Evolutionary conservation across 495 filamentous ascomycete species (phyloP).

Genomic region (Friedmanniomyces simplex): DNA sequence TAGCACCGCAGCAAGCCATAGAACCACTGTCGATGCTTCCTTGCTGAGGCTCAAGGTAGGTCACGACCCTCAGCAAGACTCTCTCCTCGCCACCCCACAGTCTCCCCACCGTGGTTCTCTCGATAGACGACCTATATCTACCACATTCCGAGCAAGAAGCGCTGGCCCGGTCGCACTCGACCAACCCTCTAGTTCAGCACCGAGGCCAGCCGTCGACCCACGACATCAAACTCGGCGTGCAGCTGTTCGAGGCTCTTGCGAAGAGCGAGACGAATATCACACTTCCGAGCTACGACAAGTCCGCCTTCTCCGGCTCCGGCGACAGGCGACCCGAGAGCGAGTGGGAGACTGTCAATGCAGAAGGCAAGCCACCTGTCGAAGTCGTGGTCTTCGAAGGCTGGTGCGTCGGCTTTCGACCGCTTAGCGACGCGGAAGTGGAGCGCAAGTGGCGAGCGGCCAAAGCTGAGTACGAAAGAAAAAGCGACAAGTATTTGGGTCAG

Average conservation of each 20-base stretch:
- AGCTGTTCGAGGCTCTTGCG: constrained; percentile 53
- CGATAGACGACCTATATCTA: constrained; percentile 89
- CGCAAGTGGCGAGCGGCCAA: constrained; percentile 47
- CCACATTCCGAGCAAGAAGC: constrained; percentile 58
- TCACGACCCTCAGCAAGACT: constrained; percentile 54
- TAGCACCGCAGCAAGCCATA: no score
- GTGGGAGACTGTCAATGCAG: constrained; percentile 56
- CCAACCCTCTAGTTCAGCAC: constrained; percentile 68
- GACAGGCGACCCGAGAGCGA: constrained; percentile 53
- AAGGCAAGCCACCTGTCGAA: constrained; percentile 41
- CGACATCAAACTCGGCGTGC: constrained; percentile 55
- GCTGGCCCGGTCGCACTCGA: constrained; percentile 52
- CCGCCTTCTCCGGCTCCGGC: constrained; percentile 62
- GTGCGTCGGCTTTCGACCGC: constrained; percentile 74
- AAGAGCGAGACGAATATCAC: constrained; percentile 38
- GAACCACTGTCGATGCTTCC: no score
- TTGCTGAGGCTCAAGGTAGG: constrained; percentile 30
- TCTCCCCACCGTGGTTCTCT: constrained; percentile 64
- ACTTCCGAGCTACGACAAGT: constrained; percentile 81
- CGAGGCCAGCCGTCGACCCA: constrained; percentile 83
- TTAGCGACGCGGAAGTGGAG: constrained; percentile 45
- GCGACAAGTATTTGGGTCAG: constrained; percentile 35
- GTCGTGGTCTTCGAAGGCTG: constrained; percentile 85
- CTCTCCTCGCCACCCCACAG: constrained; percentile 55
- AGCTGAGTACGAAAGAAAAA: constrained; percentile 35